A percentile compares a stretch with the other conserved stretches of the same genome.
phyloP scores from a whole-genome alignment of 2,329 filamentous ascomycete species.

The Beauveria sp. region DNA sequence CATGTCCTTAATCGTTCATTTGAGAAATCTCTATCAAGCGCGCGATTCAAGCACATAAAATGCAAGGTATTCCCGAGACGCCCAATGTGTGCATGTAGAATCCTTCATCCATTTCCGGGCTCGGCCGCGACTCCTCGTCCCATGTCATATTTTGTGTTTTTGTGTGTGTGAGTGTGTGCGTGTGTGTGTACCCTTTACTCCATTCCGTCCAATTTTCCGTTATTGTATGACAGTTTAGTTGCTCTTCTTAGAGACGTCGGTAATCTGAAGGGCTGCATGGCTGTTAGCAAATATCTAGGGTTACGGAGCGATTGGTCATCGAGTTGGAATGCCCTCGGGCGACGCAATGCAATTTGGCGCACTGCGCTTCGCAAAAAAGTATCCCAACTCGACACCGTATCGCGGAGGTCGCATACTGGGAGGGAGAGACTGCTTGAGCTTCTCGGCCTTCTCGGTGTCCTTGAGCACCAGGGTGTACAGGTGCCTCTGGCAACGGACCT shows the following conservation, averaged over 20 bases:
- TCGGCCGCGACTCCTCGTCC: conserved; percentile 6
- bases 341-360: neutral
- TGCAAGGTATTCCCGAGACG: conserved; percentile 49
- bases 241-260: conserved; percentile 49
- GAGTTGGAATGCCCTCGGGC: neutral
- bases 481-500: conserved; percentile 96
- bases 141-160: conserved; percentile 1
- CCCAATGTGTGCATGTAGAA: conserved; percentile 38
- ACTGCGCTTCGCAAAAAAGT: neutral
- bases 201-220: conserved; percentile 14
- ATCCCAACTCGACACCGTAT: neutral
- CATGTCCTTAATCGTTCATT: conserved; percentile 16
- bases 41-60: conserved; percentile 36
- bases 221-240: conserved; percentile 22
- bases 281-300: conserved; percentile 13
- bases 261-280: conserved; percentile 42
- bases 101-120: conserved; percentile 22
- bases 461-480: conserved; percentile 98
- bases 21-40: conserved; percentile 28
- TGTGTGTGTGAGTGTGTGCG: neutral
- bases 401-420: conserved; percentile 63
- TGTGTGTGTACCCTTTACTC: conserved; percentile 1
- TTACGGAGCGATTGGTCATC: neutral
- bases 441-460: conserved; percentile 99
- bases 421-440: conserved; percentile 98